These are phyloP conservation scores for Starmerella scarabaei DNA, from an alignment of 805 yeast species.

Conservation along the genomic window DNA sequence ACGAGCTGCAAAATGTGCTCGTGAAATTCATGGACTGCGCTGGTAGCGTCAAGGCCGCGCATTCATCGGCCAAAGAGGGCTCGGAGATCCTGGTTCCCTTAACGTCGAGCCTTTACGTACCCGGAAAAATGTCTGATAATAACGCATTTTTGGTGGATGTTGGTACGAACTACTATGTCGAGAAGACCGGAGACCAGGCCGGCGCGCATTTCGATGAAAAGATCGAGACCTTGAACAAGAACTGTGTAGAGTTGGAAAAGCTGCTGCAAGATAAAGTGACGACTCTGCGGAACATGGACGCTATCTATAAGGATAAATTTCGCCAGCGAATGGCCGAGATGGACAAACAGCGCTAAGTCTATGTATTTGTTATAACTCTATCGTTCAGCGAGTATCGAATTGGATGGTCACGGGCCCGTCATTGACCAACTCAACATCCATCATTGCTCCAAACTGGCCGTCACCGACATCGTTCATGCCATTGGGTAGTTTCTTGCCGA, in stretches of 20 bases:
- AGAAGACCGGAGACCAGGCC: conserved; percentile 58
- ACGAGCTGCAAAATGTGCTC: conserved; percentile 73
- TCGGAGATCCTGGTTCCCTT: conserved; percentile 67
- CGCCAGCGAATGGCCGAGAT: conserved; percentile 12
- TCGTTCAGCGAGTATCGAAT: conserved; percentile 42
- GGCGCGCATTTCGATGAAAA: conserved; percentile 59
- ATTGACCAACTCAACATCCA: conserved; percentile 79
- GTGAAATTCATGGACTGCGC: conserved; percentile 71
- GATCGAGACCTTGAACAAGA: conserved; percentile 56
- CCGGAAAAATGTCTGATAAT: conserved; percentile 58
- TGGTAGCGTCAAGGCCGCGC: conserved; percentile 47
- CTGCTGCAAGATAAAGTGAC: conserved; percentile 66
- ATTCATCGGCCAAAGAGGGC: conserved; percentile 32
- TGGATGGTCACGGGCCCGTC: conserved; percentile 91
- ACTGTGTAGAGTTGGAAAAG: conserved; percentile 57
- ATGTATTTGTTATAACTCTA: too few relatives aligned
- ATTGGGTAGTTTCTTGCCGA: conserved; percentile 23
- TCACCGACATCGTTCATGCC: conserved; percentile 62
- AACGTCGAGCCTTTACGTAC: conserved; percentile 77
- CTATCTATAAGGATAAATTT: conserved; percentile 21
- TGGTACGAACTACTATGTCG: conserved; percentile 92
- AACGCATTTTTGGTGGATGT: conserved; percentile 76
- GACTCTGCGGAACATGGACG: conserved; percentile 47
- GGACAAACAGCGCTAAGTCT: neutral
- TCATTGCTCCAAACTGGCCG: conserved; percentile 93